Evolutionary conservation across 192 early-diverging fungal species (phyloP), one percentile per base, ranked within the genome.

Genomic region (Phlyctochytrium arcticum): DNA sequence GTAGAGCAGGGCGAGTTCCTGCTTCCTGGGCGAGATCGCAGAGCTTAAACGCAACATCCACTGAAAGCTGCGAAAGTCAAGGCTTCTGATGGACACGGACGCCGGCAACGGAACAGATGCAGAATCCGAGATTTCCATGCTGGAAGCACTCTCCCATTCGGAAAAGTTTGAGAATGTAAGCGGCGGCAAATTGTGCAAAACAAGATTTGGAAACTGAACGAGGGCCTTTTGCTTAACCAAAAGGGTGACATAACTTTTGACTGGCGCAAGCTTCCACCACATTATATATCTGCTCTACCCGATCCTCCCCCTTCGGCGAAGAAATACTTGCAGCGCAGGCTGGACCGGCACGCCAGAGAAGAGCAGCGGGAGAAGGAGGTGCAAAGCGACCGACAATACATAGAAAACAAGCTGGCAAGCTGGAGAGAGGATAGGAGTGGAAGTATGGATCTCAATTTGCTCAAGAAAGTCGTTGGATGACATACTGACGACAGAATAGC

Each of bases 251-350:
- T 53, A 9, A 53, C 50, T 5, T 53, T 53, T 21, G 50, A 53
- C 30, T 53, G 50, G 50, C 19, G 50, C 17, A 3, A 15, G 17
- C 50, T 53, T 4, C 50, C 50, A 29, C 19, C 50, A 27, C 17
- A 30, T 30, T 15, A 26, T 53, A 27, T 53, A 21, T 15, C 19
- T 53, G 50, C 50, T 4, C 9, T 53, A 30, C 50, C 50, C 29
- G 50, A 53, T 27, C 50, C 50, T 15, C 50, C 50, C 19, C 50
- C 50, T 27, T 53, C 50, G 15, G 50, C 50, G 29, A 53, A 30
- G 50, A 19, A 27, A 30, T 30, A 53, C 29, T 29, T 53, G 50
- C 19, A 30, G 6, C 19, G 50, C 4, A 53, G 50, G 30, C n/a
- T n/a, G n/a, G n/a, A n/a, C n/a, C n/a, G n/a, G n/a, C n/a, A n/a